Evolutionary conservation across 2,329 filamentous ascomycete species (phyloP), one percentile per base, ranked within the genome.

Genomic region (Ascochyta koolunga): DNA sequence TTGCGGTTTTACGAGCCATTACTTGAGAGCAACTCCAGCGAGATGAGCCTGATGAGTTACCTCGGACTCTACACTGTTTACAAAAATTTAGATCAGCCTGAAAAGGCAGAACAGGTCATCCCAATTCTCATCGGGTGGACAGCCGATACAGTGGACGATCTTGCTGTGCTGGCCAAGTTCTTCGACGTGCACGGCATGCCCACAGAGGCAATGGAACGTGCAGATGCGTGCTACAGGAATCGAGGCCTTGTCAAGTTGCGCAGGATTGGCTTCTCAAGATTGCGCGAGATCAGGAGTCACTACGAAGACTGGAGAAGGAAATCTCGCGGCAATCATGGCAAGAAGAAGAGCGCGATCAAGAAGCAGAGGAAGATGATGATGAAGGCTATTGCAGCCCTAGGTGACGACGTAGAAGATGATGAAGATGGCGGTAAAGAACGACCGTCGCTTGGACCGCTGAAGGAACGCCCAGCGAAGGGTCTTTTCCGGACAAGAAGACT

Each of bases 151-250:
- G 86, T 93, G 41, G 88, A 92, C 58, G 90, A 91, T 33, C 87
- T 91, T 33, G 86, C 90, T 25, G 86, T 91, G 64, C 80, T 97
- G 9, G 91, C 91, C 11, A 92, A 89, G 65, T 85, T 97, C 73
- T 96, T 96, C 67, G 91, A 96, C 70, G 70, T 72, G 56, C 59
- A 86, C 83, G 59, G 83, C 83, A 38, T 87, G 87, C 58, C 85
- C 88, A 76, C 86, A 84, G 69, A 70, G 41, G 70, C 72, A 31
- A 62, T 65, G 52, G 57, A 66, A 33, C 66, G 69, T 44, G 72
- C 63, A 19, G 89, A 92, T 65, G 86, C 91, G 66, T 92, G 92
- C 1, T 84, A 92, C 54, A 86, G 89, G 54, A 84, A 92, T 44
- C 81, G 81, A n/a, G 77, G 71, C 39, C 57, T 61, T 5, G 67